Evolutionary conservation across 2,329 filamentous ascomycete species (phyloP).

Genomic region (Stachybotrys chlorohalonatus): DNA sequence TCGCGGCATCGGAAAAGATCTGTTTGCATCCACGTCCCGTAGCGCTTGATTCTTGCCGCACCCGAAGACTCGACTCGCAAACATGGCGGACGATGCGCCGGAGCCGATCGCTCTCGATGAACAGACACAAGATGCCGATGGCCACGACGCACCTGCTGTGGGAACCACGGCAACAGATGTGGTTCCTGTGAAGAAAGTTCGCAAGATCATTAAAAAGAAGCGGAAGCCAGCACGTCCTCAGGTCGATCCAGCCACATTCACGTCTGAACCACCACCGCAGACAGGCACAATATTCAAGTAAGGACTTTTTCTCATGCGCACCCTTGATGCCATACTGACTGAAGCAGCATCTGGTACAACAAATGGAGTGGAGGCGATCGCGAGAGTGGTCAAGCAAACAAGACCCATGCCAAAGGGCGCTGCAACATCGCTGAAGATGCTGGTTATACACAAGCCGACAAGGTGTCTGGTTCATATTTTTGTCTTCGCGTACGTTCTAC

Average conservation of each 20-base stretch:
- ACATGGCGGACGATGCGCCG: not conserved
- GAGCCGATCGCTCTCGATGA: not conserved
- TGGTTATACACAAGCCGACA: conserved; percentile 72
- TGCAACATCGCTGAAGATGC: conserved; percentile 78
- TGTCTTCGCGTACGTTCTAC: conserved; percentile 54
- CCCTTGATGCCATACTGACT: conserved; percentile 24
- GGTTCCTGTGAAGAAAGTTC: not conserved
- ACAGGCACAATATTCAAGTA: conserved; percentile 88
- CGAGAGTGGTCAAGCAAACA: conserved; percentile 80
- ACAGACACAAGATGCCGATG: not conserved
- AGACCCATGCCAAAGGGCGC: conserved; percentile 72
- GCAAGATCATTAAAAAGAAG: conserved; percentile 83
- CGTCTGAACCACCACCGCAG: conserved; percentile 77
- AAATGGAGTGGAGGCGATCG: conserved; percentile 96
- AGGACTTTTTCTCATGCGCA: not conserved
- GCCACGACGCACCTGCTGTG: not conserved
- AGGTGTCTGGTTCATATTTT: conserved; percentile 74
- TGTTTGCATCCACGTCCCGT: too few relatives aligned
- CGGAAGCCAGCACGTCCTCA: conserved; percentile 75
- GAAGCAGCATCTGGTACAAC: conserved; percentile 72
- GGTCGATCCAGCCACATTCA: conserved; percentile 76
- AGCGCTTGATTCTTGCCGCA: too few relatives aligned
- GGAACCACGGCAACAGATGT: not conserved
- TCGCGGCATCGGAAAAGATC: too few relatives aligned
- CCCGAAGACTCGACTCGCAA: not conserved